phyloP scores from a whole-genome alignment of 2,329 filamentous ascomycete genomes.

The Thermothelomyces thermophilus region DNA sequence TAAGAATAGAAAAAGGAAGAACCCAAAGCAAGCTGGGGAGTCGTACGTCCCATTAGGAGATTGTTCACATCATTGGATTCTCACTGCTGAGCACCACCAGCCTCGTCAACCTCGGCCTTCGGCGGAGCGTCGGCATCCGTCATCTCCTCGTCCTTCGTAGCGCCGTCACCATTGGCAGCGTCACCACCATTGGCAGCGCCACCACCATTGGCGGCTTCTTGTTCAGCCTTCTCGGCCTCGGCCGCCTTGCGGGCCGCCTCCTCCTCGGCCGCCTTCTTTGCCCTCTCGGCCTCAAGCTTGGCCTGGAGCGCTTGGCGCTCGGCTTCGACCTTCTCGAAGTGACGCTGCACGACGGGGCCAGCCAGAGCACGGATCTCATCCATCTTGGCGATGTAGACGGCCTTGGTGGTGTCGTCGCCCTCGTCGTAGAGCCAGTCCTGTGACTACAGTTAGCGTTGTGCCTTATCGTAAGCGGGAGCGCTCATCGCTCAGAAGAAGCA shows the following conservation, averaged over 20 bases:
- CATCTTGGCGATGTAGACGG: constrained; percentile 87
- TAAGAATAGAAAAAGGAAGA: constrained; percentile 8
- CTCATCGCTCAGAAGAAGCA: constrained; percentile 31
- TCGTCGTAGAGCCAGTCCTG: constrained; percentile 99
- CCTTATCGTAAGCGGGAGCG: background rate
- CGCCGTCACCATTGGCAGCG: too few relatives aligned
- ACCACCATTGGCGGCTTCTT: constrained; percentile 31
- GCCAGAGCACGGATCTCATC: constrained; percentile 90
- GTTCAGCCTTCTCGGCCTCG: constrained; percentile 43
- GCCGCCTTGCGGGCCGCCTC: constrained; percentile 46
- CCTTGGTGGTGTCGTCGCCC: constrained; percentile 90
- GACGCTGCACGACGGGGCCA: constrained; percentile 85
- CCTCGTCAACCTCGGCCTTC: constrained; percentile 46
- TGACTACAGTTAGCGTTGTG: constrained; percentile 21
- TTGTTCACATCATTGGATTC: background rate
- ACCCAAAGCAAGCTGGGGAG: background rate
- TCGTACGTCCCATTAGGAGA: background rate
- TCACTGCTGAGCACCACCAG: constrained; percentile 24
- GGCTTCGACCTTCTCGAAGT: constrained; percentile 88
- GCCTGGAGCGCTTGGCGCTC: constrained; percentile 76
- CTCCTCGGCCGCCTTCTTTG: constrained; percentile 60
- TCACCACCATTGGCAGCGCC: constrained; percentile 26
- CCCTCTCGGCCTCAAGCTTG: constrained; percentile 68
- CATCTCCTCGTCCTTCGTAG: constrained; percentile 55
- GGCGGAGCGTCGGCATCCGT: constrained; percentile 50